A percentile compares a stretch with the other conserved stretches of the same genome.
Evolutionary conservation across 495 filamentous ascomycete genomes (phyloP).

Genomic region (Acidiella bohemica): DNA sequence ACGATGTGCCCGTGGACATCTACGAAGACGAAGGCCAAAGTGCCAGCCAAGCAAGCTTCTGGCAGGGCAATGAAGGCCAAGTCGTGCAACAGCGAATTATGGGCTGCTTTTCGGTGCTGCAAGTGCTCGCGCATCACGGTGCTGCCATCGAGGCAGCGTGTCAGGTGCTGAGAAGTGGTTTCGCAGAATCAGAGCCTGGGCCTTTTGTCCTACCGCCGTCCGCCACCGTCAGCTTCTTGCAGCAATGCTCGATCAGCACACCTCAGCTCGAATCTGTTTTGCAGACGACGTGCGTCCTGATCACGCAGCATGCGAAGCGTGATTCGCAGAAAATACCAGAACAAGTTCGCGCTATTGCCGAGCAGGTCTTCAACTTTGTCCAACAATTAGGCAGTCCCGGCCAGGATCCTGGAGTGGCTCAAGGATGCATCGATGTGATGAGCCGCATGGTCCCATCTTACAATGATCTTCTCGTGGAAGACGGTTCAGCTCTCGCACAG

Average conservation of each 20-base stretch:
- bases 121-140: constrained; percentile 45
- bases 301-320: constrained; percentile 47
- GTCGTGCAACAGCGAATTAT: constrained; percentile 47
- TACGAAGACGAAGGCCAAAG: constrained; percentile 33
- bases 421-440: constrained; percentile 62
- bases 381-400: constrained; percentile 27
- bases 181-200: constrained; percentile 59
- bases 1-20: constrained; percentile 55
- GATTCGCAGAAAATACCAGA: constrained; percentile 31
- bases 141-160: constrained; percentile 84
- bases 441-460: constrained; percentile 54
- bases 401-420: constrained; percentile 65
- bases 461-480: constrained; percentile 40
- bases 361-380: constrained; percentile 53
- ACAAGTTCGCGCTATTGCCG: constrained; percentile 43
- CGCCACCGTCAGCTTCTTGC: constrained; percentile 58
- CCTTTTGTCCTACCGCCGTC: constrained; percentile 63
- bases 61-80: constrained; percentile 43
- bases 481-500: constrained; percentile 35
- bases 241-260: constrained; percentile 45
- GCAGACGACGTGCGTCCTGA: constrained; percentile 62
- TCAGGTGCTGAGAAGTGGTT: constrained; percentile 29
- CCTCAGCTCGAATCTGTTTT: constrained; percentile 62
- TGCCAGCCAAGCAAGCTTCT: constrained; percentile 36
- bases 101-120: constrained; percentile 34